Conservation (phyloP, 2,329 filamentous ascomycete species). For the Cladosporium sp. region DNA sequence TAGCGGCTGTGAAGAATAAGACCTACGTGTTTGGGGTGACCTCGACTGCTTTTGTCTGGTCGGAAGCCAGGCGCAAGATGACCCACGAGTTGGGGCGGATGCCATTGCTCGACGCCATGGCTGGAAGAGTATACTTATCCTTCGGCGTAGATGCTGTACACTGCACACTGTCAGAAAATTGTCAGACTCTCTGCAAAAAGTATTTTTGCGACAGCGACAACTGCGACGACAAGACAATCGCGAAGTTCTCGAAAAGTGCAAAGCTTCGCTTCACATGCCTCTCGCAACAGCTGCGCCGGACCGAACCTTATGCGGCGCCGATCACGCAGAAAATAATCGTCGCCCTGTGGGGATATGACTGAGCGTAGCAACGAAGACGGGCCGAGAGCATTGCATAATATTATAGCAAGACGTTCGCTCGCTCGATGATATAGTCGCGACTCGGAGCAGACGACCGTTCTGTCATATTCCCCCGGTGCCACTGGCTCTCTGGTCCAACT, state of each 20-base stretch:
- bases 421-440: constrained; percentile 3
- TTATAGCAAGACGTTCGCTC: not conserved
- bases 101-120: constrained; percentile 14
- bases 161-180: not conserved
- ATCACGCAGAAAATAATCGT: constrained; percentile 10
- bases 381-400: constrained; percentile 6
- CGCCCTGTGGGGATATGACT: constrained; percentile 16
- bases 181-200: not conserved
- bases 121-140: not conserved
- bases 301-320: constrained; percentile 10
- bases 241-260: not conserved
- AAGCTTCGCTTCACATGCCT: constrained; percentile 1
- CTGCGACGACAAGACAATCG: not conserved
- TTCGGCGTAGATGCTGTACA: not conserved
- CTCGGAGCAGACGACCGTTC: constrained; percentile 17
- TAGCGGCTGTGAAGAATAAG: not conserved
- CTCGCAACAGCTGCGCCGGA: not conserved
- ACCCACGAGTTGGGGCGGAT: constrained; percentile 33
- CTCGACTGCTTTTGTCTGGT: constrained; percentile 58
- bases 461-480: constrained; percentile 8
- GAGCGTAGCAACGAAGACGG: not conserved
- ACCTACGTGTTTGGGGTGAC: constrained; percentile 66
- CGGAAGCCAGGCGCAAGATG: constrained; percentile 59
- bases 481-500: not conserved
- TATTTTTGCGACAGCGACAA: constrained; percentile 6